Conservation (phyloP, 2,329 filamentous ascomycete species). For the Colletotrichum agaves region DNA sequence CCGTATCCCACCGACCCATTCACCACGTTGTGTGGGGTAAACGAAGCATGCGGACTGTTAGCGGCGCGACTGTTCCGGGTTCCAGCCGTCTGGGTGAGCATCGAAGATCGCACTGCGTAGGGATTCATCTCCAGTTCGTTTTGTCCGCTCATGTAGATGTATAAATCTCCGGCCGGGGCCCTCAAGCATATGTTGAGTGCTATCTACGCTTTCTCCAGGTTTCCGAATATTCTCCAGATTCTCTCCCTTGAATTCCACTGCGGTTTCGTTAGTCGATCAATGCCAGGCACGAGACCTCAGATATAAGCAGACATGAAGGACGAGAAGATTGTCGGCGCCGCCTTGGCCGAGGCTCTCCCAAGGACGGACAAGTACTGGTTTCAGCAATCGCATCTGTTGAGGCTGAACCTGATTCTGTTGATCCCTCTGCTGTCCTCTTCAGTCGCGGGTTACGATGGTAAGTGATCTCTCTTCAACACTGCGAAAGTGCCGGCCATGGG, state of each 20-base stretch:
- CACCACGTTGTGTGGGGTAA: conserved; percentile 29
- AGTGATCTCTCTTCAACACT: not conserved
- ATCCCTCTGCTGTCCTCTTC: conserved; percentile 45
- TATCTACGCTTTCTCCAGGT: not conserved
- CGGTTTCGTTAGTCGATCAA: not conserved
- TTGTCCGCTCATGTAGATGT: not conserved
- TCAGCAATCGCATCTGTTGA: conserved; percentile 53
- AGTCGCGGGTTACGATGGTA: conserved; percentile 34
- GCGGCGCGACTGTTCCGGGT: conserved; percentile 2
- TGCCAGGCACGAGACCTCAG: conserved; percentile 10
- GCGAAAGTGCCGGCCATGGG: not conserved
- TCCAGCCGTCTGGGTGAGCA: conserved; percentile 8
- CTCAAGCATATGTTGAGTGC: too few species aligned
- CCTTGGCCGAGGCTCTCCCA: conserved; percentile 49
- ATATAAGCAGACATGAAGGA: conserved; percentile 17
- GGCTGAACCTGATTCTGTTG: conserved; percentile 56
- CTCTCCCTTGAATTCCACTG: not conserved
- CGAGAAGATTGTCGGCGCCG: conserved; percentile 43
- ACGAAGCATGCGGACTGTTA: conserved; percentile 16
- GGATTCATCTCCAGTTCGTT: not conserved
- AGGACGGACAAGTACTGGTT: conserved; percentile 55
- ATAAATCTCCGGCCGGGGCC: conserved; percentile 26
- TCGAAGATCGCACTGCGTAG: not conserved
- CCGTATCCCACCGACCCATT: conserved; percentile 16
- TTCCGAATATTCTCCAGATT: not conserved